Evolutionary conservation across 1,139 yeast genomes (phyloP), one percentile per base, ranked within the genome.

Genomic region (Saccharomycopsis phalli): DNA sequence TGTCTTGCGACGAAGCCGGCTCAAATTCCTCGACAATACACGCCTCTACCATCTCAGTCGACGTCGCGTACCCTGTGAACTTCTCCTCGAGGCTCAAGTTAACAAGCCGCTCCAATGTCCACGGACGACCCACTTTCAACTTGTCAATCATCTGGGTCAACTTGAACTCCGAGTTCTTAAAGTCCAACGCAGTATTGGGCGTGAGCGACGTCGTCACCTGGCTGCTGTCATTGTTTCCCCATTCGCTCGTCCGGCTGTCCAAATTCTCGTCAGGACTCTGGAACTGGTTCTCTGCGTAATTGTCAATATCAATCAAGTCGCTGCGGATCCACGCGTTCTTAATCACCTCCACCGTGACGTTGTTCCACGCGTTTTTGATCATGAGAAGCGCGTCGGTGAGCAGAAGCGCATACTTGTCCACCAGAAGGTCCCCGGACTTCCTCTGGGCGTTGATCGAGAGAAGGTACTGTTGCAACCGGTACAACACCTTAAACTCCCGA

Each of bases 41-140:
- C 54, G 81, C 71, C 19, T 76, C 75, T 3, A 76, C 74, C 35
- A 76, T 68, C 49, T 77, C 83, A 45, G 71, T 78, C 38, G 74
- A 73, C n/a, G 81, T 74, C 10, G 71, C 63, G 52, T 76, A 77
- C 1, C 73, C 70, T 21, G 74, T 68, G 50, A 69, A 71, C 32
- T 73, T 75, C 44, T 75, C 61, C 53, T 77, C 84, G 41, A 75
- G 70, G 6, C 74, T 71, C 36, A 77, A 57, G 25, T 76, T 78
- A 37, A 76, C 51, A 25, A 77, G 54, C 48, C 73, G 73, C 38
- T 71, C 73, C 23, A 69, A 61, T 40, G 74, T 76, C 83, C 83
- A 76, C 11, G 76, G 71, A 39, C 73, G 65, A 6, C 60, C 68
- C 31, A 66, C 81, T 50, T 62, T 65, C 44, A 69, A 59, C 51